Percentiles rank a stretch among this genome's conserved stretches.
Conservation (phyloP, 257 asterid species). For the Solanum chilense region DNA sequence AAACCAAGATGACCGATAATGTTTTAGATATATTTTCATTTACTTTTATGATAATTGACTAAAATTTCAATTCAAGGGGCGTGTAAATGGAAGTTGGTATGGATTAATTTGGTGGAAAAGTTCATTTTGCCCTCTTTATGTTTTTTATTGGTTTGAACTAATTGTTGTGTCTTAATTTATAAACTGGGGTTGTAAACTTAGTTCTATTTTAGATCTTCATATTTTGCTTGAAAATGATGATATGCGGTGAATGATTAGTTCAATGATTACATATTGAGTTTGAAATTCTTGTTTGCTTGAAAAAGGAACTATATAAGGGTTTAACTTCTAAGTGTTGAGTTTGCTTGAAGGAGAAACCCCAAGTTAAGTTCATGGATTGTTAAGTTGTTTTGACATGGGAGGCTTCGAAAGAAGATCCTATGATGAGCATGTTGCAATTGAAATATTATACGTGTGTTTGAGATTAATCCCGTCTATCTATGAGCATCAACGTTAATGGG, state of each 20-base stretch:
- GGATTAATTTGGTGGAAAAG: too few species aligned
- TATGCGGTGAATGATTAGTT: background rate
- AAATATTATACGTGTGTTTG: too few species aligned
- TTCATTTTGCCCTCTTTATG: too few species aligned
- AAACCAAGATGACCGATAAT: too few species aligned
- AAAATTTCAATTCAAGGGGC: too few species aligned
- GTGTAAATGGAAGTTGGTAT: too few species aligned
- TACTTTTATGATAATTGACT: too few species aligned
- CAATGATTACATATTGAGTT: background rate
- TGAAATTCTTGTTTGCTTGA: background rate
- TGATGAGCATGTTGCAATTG: background rate
- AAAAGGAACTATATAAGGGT: background rate
- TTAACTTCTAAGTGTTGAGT: background rate
- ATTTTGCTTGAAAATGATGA: background rate
- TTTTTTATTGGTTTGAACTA: too few species aligned
- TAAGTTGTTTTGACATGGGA: background rate
- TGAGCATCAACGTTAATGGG: background rate
- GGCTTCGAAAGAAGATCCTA: background rate
- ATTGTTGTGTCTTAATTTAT: too few species aligned
- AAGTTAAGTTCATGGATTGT: background rate
- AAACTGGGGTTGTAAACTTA: background rate
- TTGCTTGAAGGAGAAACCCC: background rate
- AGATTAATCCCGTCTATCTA: background rate
- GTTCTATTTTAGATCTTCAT: background rate
- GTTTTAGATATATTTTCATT: too few species aligned